A percentile compares a stretch with the other conserved stretches of the same genome.
These are phyloP conservation scores for Talaromyces marneffei DNA, from an alignment of 2,329 filamentous ascomycete species.

Conservation along the genomic window DNA sequence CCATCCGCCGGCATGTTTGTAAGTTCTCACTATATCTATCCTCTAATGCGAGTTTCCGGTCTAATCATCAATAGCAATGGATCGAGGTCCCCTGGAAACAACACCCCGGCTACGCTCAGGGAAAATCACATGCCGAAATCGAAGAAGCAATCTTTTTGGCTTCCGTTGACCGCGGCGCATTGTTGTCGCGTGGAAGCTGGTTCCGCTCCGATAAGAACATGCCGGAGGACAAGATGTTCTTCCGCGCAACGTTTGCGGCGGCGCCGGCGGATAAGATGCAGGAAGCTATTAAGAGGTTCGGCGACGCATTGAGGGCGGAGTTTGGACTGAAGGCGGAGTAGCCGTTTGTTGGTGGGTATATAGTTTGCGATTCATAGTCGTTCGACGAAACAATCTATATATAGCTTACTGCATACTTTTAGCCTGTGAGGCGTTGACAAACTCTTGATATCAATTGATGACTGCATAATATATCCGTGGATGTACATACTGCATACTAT, in stretches of 20 bases:
- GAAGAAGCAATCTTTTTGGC: conserved; percentile 82
- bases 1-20: conserved; percentile 93
- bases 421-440: not conserved
- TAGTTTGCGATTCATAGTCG: not conserved
- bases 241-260: conserved; percentile 83
- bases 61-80: conserved; percentile 37
- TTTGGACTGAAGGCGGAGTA: conserved; percentile 43
- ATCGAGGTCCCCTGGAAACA: conserved; percentile 43
- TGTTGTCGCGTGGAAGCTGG: conserved; percentile 83
- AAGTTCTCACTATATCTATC: conserved; percentile 39
- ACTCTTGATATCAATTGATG: not conserved
- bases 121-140: conserved; percentile 45
- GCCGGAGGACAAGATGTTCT: conserved; percentile 63
- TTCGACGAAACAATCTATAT: not conserved
- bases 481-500: too few relatives aligned
- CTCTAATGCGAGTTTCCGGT: not conserved
- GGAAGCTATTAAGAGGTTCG: conserved; percentile 69
- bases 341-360: not conserved
- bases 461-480: too few relatives aligned
- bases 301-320: conserved; percentile 61
- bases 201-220: conserved; percentile 70
- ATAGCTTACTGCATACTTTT: not conserved
- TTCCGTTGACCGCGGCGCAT: conserved; percentile 68
- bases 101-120: conserved; percentile 37
- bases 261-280: conserved; percentile 66